Conservation (phyloP, 768 basidiomycete genomes). For the Lactarius hatsudake region DNA sequence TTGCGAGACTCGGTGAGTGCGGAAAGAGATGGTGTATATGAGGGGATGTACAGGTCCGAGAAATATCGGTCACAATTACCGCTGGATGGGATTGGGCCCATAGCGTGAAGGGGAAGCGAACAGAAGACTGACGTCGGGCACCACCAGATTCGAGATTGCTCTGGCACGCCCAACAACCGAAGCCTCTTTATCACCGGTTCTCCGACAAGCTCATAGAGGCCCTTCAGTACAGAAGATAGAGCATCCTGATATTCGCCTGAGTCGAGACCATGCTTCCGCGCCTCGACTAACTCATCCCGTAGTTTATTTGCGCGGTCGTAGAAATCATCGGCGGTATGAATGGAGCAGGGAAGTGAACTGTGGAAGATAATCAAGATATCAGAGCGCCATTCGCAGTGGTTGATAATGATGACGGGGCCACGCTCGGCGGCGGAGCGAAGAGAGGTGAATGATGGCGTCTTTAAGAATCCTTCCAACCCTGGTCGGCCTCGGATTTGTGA, state of each 20-base stretch:
- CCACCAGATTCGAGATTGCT: conserved; percentile 13
- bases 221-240: neutral
- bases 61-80: neutral
- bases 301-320: neutral
- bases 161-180: neutral
- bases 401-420: conserved; percentile 13
- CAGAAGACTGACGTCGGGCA: neutral
- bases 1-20: no score
- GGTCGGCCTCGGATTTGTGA: neutral
- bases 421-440: neutral
- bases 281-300: neutral
- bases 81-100: conserved; percentile 9
- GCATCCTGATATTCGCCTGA: neutral
- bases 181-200: neutral
- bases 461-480: conserved; percentile 9
- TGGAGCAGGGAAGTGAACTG: neutral
- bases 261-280: neutral
- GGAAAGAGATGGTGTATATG: conserved; percentile 1
- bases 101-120: conserved; percentile 7
- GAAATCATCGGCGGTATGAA: neutral
- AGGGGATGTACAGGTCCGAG: conserved; percentile 5
- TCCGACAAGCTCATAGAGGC: conserved; percentile 3
- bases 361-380: conserved; percentile 1
- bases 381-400: neutral
- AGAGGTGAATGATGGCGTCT: neutral